Percentiles rank a stretch among this genome's conserved stretches.
phyloP scores from a whole-genome alignment of 352 stramenopile genomes.

The Thalassiosira ordinaria region DNA sequence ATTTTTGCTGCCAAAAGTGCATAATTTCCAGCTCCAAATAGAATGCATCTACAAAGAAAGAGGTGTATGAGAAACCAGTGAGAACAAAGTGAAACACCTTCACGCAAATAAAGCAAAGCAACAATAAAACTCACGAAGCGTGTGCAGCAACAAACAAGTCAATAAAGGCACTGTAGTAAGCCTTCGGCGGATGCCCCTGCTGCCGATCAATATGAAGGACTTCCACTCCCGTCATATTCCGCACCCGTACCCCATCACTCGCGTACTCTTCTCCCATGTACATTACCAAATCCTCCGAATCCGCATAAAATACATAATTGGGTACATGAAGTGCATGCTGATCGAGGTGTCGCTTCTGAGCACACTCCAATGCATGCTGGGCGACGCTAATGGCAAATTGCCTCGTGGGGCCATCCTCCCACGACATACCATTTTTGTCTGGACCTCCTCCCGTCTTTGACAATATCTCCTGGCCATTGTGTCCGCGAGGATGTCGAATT shows the following conservation, averaged over 20 bases:
- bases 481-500: conserved; percentile 66
- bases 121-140: conserved; percentile 22
- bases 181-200: conserved; percentile 35
- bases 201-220: conserved; percentile 64
- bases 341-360: conserved; percentile 1
- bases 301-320: conserved; percentile 66
- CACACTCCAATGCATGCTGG: conserved; percentile 54
- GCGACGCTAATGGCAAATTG: conserved; percentile 57
- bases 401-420: conserved; percentile 35
- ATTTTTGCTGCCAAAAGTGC: conserved; percentile 64
- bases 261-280: conserved; percentile 51
- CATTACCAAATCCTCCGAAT: conserved; percentile 67
- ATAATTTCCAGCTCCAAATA: conserved; percentile 74
- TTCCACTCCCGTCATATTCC: conserved; percentile 45
- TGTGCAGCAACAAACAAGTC: conserved; percentile 61
- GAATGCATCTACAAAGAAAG: conserved; percentile 37
- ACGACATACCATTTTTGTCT: conserved; percentile 66
- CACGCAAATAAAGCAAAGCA: background rate
- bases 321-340: background rate
- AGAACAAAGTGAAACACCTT: background rate
- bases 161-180: conserved; percentile 68
- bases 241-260: conserved; percentile 19
- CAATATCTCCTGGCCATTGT: background rate
- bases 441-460: conserved; percentile 24
- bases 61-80: background rate